Evolutionary conservation across 306 rosid species (phyloP).

Genomic region (Lagenaria siceraria): DNA sequence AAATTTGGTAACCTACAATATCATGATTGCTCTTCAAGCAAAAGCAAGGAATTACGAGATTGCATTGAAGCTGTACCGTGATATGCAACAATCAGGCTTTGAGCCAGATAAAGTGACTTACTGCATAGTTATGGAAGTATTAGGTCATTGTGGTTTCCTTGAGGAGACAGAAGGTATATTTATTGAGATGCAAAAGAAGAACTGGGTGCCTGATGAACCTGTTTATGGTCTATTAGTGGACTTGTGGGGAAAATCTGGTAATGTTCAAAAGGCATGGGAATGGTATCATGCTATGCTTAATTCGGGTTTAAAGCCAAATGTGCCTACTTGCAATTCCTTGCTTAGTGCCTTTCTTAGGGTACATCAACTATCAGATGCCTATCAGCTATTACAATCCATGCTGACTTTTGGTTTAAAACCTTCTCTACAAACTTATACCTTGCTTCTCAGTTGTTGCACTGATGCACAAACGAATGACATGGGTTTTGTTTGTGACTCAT

Average conservation of each 20-base stretch:
- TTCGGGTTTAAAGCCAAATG: conserved; percentile 85
- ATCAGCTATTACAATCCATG: conserved; percentile 65
- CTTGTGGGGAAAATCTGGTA: conserved; percentile 94
- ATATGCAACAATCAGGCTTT: conserved; percentile 78
- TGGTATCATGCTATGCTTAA: conserved; percentile 75
- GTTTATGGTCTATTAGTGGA: conserved; percentile 92
- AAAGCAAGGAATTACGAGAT: conserved; percentile 80
- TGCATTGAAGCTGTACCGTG: conserved; percentile 64
- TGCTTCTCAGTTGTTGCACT: conserved; percentile 87
- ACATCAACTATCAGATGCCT: conserved; percentile 58
- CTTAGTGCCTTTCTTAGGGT: conserved; percentile 86
- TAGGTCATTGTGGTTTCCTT: conserved; percentile 84
- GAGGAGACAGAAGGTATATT: conserved; percentile 80
- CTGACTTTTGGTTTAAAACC: conserved; percentile 59
- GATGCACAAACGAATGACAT: conserved; percentile 59
- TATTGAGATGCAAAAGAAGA: conserved; percentile 59
- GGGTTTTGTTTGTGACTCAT: conserved; percentile 65
- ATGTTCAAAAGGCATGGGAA: conserved; percentile 77
- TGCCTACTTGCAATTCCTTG: conserved; percentile 82
- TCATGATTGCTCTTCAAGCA: conserved; percentile 92
- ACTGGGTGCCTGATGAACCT: conserved; percentile 88
- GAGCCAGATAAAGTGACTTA: conserved; percentile 85
- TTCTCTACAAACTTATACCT: conserved; percentile 78
- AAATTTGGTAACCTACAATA: conserved; percentile 82
- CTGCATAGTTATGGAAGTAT: conserved; percentile 96